Conservation (phyloP, 139 green algal species). For the Desmodesmus armatus region DNA sequence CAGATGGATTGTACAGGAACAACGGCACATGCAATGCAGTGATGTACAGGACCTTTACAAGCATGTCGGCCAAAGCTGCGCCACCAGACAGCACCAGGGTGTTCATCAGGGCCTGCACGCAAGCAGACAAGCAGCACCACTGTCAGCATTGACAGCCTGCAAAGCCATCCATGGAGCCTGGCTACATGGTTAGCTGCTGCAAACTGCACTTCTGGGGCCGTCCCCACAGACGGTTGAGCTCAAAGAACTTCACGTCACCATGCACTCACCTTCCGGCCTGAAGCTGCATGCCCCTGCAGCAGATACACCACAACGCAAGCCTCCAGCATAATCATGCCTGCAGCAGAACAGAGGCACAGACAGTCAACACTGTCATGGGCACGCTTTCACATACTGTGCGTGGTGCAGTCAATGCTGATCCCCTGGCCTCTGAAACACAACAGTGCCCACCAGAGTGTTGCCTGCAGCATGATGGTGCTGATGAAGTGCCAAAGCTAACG, state of each 20-base stretch:
- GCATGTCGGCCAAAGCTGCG: constrained; percentile 50
- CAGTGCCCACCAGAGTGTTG: too few relatives aligned
- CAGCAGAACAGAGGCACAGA: background rate
- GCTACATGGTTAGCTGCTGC: too few relatives aligned
- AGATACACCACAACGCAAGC: constrained; percentile 67
- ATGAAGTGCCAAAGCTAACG: too few relatives aligned
- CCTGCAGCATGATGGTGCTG: background rate
- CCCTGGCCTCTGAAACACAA: too few relatives aligned
- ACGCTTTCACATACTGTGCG: too few relatives aligned
- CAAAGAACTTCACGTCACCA: too few relatives aligned
- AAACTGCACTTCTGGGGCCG: too few relatives aligned
- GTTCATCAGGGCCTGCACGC: constrained; percentile 53
- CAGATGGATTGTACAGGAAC: constrained; percentile 43
- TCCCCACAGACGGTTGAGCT: too few relatives aligned
- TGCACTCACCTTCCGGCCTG: constrained; percentile 42
- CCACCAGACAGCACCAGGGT: constrained; percentile 53
- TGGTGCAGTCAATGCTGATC: too few relatives aligned
- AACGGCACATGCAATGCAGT: constrained; percentile 60
- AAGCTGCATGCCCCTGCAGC: constrained; percentile 59
- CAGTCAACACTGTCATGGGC: too few relatives aligned
- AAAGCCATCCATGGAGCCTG: background rate
- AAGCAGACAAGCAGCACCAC: background rate
- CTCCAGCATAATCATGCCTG: constrained; percentile 58
- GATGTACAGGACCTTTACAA: constrained; percentile 56
- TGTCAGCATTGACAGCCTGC: background rate